phyloP scores from a whole-genome alignment of 352 stramenopile genomes.

The Globisporangium sylvaticum region DNA sequence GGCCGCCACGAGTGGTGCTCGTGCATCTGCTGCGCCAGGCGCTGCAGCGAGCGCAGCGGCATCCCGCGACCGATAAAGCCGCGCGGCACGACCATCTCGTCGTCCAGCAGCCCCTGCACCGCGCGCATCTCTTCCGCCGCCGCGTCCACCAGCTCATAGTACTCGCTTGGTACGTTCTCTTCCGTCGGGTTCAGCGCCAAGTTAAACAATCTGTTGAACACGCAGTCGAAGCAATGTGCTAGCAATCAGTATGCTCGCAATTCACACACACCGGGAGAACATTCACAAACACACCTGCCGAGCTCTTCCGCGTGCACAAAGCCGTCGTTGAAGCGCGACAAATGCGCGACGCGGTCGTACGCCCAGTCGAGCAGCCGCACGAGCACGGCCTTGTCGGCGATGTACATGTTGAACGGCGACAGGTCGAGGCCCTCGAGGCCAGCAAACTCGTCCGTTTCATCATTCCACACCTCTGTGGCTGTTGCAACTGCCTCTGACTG shows the following conservation, averaged over 20 bases:
- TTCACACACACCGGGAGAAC: neutral
- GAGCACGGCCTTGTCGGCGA: constrained; percentile 43
- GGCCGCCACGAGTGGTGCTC: constrained; percentile 23
- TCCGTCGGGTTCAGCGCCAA: constrained; percentile 57
- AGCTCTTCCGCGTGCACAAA: constrained; percentile 53
- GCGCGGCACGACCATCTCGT: constrained; percentile 39
- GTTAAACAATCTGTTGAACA: constrained; percentile 34
- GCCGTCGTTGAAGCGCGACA: constrained; percentile 38
- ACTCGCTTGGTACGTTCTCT: constrained; percentile 40
- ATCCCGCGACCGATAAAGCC: constrained; percentile 55
- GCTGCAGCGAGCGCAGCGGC: constrained; percentile 44
- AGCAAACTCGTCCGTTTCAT: constrained; percentile 17
- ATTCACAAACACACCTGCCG: neutral
- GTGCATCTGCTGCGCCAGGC: constrained; percentile 49
- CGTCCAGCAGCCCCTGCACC: constrained; percentile 41
- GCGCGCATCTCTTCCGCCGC: constrained; percentile 33
- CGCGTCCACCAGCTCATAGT: constrained; percentile 29
- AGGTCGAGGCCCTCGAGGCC: constrained; percentile 45
- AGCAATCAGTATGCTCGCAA: neutral
- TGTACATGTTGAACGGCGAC: constrained; percentile 54
- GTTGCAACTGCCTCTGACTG: neutral
- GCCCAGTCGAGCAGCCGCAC: constrained; percentile 59
- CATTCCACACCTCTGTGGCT: neutral
- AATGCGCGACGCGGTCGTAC: constrained; percentile 41
- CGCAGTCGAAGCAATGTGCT: neutral